Evolutionary conservation across 2,329 filamentous ascomycete species (phyloP).

Genomic region (Aspergillus sclerotialis): DNA sequence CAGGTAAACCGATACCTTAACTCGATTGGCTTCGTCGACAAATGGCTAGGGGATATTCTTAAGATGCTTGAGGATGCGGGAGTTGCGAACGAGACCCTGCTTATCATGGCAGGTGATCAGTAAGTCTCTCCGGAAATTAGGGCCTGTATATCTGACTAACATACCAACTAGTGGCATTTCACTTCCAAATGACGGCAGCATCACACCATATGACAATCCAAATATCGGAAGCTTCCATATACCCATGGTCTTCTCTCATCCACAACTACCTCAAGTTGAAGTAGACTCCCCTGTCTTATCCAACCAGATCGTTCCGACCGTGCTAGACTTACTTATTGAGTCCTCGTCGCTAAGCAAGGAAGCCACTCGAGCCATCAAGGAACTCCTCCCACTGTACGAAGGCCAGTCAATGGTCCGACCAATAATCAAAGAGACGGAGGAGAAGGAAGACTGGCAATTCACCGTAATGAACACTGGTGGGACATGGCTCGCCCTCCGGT

Average conservation of each 20-base stretch:
- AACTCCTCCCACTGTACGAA: conserved; percentile 24
- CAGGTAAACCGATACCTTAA: conserved; percentile 24
- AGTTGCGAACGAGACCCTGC: conserved; percentile 24
- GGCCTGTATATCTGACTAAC: too few relatives aligned
- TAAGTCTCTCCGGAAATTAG: too few relatives aligned
- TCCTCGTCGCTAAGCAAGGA: conserved; percentile 20
- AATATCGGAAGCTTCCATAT: conserved; percentile 28
- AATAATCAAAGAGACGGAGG: conserved; percentile 13
- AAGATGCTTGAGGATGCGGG: conserved; percentile 24
- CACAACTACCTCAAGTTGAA: conserved; percentile 22
- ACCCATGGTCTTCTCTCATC: conserved; percentile 26
- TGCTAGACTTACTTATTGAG: conserved; percentile 25
- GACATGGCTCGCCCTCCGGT: conserved; percentile 23
- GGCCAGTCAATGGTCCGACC: conserved; percentile 27
- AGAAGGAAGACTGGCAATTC: conserved; percentile 25
- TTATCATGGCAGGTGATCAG: conserved; percentile 29
- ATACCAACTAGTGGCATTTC: conserved; percentile 18
- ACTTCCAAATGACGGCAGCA: conserved; percentile 27
- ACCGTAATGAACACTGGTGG: conserved; percentile 30
- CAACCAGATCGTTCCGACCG: conserved; percentile 26
- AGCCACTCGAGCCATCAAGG: conserved; percentile 13
- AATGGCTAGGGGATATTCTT: conserved; percentile 25
- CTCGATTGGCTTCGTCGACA: conserved; percentile 23
- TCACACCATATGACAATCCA: conserved; percentile 27
- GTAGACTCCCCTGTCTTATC: conserved; percentile 20